Percentiles rank a stretch among this genome's conserved stretches.
Evolutionary conservation across 192 early-diverging fungal species (phyloP).

Genomic region (Coemansia sp.): DNA sequence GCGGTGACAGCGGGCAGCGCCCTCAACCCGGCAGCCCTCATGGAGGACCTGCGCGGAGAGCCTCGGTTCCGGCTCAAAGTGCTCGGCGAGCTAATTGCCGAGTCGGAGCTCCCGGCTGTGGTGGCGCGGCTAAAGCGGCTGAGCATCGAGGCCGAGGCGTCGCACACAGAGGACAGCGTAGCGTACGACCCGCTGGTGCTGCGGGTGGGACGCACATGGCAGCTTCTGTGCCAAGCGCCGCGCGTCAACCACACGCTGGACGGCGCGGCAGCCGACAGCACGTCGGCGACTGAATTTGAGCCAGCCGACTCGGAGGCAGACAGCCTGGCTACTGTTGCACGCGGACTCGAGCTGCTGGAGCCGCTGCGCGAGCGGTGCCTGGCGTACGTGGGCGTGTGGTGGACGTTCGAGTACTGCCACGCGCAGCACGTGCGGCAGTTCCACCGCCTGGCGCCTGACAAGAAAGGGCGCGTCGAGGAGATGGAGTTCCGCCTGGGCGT

Average conservation of each 20-base stretch:
- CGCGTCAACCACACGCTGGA: conserved; percentile 10
- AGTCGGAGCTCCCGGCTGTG: conserved; percentile 9
- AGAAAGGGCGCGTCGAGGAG: conserved; percentile 23
- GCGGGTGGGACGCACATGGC: conserved; percentile 7
- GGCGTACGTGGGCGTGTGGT: conserved; percentile 55
- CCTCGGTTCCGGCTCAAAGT: conserved; percentile 33
- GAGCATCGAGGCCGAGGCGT: neutral
- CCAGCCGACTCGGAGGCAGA: conserved; percentile 28
- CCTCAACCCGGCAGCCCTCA: conserved; percentile 24
- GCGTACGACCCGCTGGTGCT: conserved; percentile 31
- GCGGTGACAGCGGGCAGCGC: neutral
- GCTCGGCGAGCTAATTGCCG: conserved; percentile 14
- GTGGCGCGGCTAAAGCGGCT: conserved; percentile 1
- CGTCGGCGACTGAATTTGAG: conserved; percentile 16
- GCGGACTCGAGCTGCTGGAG: conserved; percentile 56
- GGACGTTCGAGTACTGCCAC: conserved; percentile 88
- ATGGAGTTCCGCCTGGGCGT: conserved; percentile 42
- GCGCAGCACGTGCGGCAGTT: conserved; percentile 57
- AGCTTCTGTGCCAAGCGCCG: conserved; percentile 57
- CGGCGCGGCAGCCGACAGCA: conserved; percentile 1
- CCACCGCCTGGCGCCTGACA: conserved; percentile 40
- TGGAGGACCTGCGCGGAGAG: conserved; percentile 25
- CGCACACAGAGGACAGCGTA: neutral
- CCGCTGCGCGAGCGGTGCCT: conserved; percentile 51
- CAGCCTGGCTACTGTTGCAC: conserved; percentile 26